A percentile compares a stretch with the other conserved stretches of the same genome.
These are phyloP conservation scores for Kwoniella shivajii DNA, from an alignment of 1,284 basidiomycete species.

Conservation along the genomic window DNA sequence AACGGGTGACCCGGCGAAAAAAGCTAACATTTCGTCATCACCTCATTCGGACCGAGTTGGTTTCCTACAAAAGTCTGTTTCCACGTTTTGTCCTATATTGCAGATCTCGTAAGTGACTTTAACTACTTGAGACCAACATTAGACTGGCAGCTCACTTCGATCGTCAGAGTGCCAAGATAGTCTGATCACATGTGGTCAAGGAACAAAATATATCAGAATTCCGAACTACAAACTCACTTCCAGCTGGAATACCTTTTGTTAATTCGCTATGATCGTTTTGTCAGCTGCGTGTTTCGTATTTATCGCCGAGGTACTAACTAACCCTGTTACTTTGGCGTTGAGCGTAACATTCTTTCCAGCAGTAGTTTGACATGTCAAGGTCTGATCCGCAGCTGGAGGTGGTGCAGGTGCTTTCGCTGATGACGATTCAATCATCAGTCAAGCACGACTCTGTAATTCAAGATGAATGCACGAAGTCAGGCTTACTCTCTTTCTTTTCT, in stretches of 20 bases:
- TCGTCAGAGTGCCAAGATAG: slow-evolving; percentile 43
- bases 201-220: not conserved
- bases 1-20: not conserved
- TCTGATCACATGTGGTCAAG: slow-evolving; percentile 19
- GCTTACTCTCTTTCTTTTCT: slow-evolving; percentile 8
- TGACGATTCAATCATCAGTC: no score
- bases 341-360: slow-evolving; percentile 26
- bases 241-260: slow-evolving; percentile 38
- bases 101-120: not conserved
- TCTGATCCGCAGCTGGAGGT: slow-evolving; percentile 9
- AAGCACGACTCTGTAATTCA: no score
- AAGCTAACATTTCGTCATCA: slow-evolving; percentile 40
- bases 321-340: slow-evolving; percentile 32
- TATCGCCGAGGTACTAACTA: slow-evolving; percentile 8
- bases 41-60: slow-evolving; percentile 45
- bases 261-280: slow-evolving; percentile 26
- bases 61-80: slow-evolving; percentile 41
- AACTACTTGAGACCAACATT: not conserved
- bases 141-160: slow-evolving; percentile 28
- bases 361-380: slow-evolving; percentile 25
- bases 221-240: slow-evolving; percentile 27
- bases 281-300: not conserved
- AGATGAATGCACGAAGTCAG: not conserved
- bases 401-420: slow-evolving; percentile 5
- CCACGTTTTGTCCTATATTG: slow-evolving; percentile 31